phyloP scores from a whole-genome alignment of 202 grass and related monocot species.

The Zoysia matrella region DNA sequence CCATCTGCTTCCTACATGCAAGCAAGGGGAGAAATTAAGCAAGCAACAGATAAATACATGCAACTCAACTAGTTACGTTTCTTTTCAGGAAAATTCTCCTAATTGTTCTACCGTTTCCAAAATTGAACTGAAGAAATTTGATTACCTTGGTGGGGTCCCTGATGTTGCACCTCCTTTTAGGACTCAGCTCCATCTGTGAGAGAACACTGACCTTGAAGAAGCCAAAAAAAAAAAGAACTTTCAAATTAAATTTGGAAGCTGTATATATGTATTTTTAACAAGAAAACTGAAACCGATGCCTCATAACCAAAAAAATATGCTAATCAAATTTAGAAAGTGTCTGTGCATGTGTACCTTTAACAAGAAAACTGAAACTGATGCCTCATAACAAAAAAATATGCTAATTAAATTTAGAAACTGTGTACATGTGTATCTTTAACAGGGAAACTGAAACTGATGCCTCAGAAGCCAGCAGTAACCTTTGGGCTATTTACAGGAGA shows the following conservation, averaged over 20 bases:
- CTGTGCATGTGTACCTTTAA: background rate
- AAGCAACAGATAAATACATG: background rate
- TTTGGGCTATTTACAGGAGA: conserved; percentile 97
- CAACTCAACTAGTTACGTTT: background rate
- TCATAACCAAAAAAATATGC: background rate
- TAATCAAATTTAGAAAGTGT: conserved; percentile 19
- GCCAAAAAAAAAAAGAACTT: background rate
- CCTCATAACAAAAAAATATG: too few species aligned
- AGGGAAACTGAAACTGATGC: background rate
- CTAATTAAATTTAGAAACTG: too few species aligned
- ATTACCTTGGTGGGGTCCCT: conserved; percentile 58
- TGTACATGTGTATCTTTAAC: too few species aligned
- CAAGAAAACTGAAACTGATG: background rate
- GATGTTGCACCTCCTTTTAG: conserved; percentile 61
- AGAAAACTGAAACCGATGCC: too few species aligned
- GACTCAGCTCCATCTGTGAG: conserved; percentile 58
- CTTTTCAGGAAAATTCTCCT: background rate
- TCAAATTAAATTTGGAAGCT: too few species aligned
- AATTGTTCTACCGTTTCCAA: background rate
- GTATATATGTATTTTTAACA: too few species aligned
- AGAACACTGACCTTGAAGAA: conserved; percentile 66
- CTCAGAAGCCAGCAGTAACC: conserved; percentile 44
- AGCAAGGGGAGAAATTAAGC: background rate
- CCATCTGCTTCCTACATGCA: conserved; percentile 37
- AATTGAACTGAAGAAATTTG: background rate